Conservation (phyloP, 352 stramenopile genomes). For the Phytophthora hibernalis region DNA sequence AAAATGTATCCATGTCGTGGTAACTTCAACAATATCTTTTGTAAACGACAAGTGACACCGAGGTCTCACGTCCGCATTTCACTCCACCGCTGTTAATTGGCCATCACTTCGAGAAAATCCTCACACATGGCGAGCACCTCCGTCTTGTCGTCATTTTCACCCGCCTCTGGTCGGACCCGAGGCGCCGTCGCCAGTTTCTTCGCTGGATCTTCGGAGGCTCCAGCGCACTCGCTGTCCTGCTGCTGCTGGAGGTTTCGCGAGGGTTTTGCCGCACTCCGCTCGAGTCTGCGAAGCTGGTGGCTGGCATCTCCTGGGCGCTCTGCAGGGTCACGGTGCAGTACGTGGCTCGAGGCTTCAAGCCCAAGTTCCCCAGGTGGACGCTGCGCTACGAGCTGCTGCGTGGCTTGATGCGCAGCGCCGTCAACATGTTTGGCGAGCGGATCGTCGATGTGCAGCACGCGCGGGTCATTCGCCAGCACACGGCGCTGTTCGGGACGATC, state of each 20-base stretch:
- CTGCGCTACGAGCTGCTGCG: constrained; percentile 50
- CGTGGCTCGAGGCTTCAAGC: constrained; percentile 38
- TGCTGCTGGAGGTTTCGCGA: constrained; percentile 22
- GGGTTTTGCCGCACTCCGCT: constrained; percentile 38
- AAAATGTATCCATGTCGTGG: too few relatives aligned
- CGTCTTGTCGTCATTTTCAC: constrained; percentile 3
- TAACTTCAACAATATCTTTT: too few relatives aligned
- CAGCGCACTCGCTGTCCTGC: neutral
- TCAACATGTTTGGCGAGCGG: constrained; percentile 35
- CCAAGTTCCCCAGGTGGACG: constrained; percentile 55
- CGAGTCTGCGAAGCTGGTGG: constrained; percentile 30
- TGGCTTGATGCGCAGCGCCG: constrained; percentile 31
- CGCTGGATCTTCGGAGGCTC: constrained; percentile 24
- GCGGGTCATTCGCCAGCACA: constrained; percentile 36
- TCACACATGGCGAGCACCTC: constrained; percentile 6
- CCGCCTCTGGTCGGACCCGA: constrained; percentile 18
- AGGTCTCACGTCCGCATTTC: constrained; percentile 1
- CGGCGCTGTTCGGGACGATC: constrained; percentile 28
- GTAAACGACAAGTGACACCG: neutral
- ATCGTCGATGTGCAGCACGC: constrained; percentile 32
- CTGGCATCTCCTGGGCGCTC: constrained; percentile 24
- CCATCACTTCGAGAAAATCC: constrained; percentile 2
- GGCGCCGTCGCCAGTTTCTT: constrained; percentile 11
- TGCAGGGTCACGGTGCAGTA: constrained; percentile 21
- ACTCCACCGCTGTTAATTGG: neutral